Conservation (phyloP, 257 asterid species). For the Oldenlandia corymbosa region DNA sequence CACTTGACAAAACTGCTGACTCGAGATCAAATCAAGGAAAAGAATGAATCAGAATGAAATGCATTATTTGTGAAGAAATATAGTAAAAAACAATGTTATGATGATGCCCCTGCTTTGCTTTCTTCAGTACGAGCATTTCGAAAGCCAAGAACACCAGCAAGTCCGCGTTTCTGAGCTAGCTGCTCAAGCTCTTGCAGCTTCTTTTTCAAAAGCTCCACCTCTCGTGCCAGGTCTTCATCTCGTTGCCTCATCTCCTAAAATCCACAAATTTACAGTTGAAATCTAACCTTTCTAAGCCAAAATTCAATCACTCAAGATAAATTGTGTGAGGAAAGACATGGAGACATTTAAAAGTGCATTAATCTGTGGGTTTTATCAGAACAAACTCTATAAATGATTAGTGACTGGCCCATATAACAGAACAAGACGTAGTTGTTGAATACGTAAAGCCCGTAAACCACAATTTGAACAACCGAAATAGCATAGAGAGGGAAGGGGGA, state of each 20-base stretch:
- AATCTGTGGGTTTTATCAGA: no score
- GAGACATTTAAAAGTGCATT: no score
- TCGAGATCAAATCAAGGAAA: constrained; percentile 5
- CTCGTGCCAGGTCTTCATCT: constrained; percentile 34
- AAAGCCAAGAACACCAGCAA: constrained; percentile 33
- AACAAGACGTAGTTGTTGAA: no score
- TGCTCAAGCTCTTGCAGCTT: constrained; percentile 38
- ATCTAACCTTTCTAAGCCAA: background rate
- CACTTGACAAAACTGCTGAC: background rate
- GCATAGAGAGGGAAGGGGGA: background rate
- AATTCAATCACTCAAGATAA: no score
- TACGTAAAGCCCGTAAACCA: no score
- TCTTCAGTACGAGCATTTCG: constrained; percentile 24
- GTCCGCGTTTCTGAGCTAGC: constrained; percentile 39
- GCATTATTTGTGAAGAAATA: constrained; percentile 7
- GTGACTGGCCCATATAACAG: no score
- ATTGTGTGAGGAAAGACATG: no score
- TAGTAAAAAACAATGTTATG: constrained; percentile 11
- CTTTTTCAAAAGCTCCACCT: constrained; percentile 28
- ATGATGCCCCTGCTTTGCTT: constrained; percentile 21
- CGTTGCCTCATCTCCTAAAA: constrained; percentile 34
- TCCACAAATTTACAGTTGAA: constrained; percentile 5
- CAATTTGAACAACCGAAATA: background rate
- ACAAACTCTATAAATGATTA: no score
- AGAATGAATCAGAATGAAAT: constrained; percentile 17